These are phyloP conservation scores for Cercospora berteroae DNA, from an alignment of 2,329 filamentous ascomycete species.

Conservation along the genomic window DNA sequence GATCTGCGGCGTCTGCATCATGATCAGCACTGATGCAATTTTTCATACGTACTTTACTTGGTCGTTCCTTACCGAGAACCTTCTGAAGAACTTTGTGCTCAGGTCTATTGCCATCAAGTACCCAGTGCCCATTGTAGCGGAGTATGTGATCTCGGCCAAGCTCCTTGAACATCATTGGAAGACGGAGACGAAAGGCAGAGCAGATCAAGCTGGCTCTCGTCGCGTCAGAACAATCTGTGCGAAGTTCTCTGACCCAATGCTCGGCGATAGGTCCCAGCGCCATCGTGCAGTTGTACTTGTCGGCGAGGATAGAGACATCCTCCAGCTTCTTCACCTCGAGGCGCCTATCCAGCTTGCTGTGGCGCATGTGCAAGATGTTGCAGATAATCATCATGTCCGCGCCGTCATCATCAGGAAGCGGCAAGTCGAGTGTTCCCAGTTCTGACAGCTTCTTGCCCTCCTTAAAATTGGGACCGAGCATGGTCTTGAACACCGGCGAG, in stretches of 20 bases:
- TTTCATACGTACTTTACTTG: too few species aligned
- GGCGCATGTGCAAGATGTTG: neutral
- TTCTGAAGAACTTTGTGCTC: neutral
- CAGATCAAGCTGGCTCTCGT: neutral
- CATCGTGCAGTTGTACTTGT: neutral
- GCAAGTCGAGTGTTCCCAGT: neutral
- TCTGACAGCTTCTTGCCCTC: neutral
- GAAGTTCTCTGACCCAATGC: neutral
- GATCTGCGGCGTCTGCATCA: too few species aligned
- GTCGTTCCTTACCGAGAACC: neutral
- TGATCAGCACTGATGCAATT: too few species aligned
- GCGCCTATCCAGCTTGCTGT: neutral
- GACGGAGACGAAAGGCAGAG: neutral
- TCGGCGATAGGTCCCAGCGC: neutral
- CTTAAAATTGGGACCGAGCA: conserved; percentile 12
- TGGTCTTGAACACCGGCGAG: conserved; percentile 18
- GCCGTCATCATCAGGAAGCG: conserved; percentile 11
- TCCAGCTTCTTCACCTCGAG: neutral
- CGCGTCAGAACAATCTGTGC: neutral
- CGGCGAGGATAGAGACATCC: neutral
- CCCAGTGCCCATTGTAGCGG: neutral
- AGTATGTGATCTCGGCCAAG: neutral
- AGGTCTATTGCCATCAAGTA: neutral
- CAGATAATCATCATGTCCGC: conserved; percentile 12
- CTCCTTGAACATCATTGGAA: neutral